Base-by-base conservation (phyloP, 257 asterid species). In the Agastache rugosa region DNA sequence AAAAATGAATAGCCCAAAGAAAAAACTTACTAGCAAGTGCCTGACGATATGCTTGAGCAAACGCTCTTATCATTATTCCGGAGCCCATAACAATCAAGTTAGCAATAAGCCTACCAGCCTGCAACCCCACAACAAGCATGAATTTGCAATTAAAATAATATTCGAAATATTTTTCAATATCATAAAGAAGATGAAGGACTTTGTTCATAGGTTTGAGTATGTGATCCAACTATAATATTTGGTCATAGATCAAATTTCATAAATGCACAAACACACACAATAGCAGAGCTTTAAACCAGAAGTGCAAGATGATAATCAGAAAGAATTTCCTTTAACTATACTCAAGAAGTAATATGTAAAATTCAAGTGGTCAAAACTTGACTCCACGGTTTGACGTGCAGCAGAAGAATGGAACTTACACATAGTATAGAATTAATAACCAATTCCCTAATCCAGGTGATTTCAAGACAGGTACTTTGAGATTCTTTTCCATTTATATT, bases 41-140 rank as follows among this genome's bases (percentile, higher is more conserved):
- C 72, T 89, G 89, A 35, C 96, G 96, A 84, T 89, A 89, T 51
- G 96, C 96, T 80, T 89, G 96, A 64, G 78, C 84, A 60, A 89
- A 79, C 7, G 96, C 87, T 77, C 93, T 84, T 7, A 76, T 79
- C 91, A 89, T 75, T 69, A 89, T 72, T 41, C 91, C 93, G 69
- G 89, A 82, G 55, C 96, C 92, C 88, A 87, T 56, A 25, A 89
- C 51, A 79, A 89, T 53, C 84, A 89, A 79, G 76, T 89, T 82
- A 48, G 93, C 93, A 76, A 89, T 74, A 83, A 89, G 47, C 78
- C 66, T 85, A 22, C 88, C 86, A 72, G 94, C 91, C 96, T 89
- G 80, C 81, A 78, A 67, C 34, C 72, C 22, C 14, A 45, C 64
- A 73, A 14, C 15, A 53, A 68, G 42, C 61, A 83, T 54, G 50